Percentiles rank a stretch among this genome's conserved stretches.
Evolutionary conservation across 1,139 yeast genomes (phyloP).

Genomic region (Kluyveromyces sp.): DNA sequence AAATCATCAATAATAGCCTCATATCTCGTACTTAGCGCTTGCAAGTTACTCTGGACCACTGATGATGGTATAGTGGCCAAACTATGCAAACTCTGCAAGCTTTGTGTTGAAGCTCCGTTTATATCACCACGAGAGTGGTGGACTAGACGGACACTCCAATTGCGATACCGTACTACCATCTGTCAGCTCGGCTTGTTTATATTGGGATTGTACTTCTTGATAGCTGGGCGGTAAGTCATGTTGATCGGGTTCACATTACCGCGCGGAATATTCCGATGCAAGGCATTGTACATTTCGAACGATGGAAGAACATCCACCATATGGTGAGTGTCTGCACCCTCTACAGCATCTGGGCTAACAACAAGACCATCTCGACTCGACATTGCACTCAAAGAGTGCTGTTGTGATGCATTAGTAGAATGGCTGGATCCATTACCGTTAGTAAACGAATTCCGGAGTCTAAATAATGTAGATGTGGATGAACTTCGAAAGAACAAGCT

Average conservation of each 20-base stretch:
- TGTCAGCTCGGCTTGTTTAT: background rate
- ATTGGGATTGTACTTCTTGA: slow-evolving; percentile 17
- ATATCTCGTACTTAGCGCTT: slow-evolving; percentile 4
- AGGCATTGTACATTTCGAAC: slow-evolving; percentile 29
- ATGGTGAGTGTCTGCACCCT: slow-evolving; percentile 1
- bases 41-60: background rate
- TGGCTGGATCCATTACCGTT: background rate
- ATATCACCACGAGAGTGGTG: background rate
- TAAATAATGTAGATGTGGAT: slow-evolving; percentile 9
- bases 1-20: slow-evolving; percentile 15
- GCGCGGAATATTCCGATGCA: slow-evolving; percentile 30
- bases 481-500: slow-evolving; percentile 8
- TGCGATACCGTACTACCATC: background rate
- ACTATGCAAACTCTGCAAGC: slow-evolving; percentile 4
- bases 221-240: slow-evolving; percentile 30
- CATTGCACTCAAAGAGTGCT: background rate
- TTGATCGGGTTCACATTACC: slow-evolving; percentile 28
- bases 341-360: background rate
- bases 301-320: slow-evolving; percentile 30
- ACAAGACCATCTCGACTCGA: background rate
- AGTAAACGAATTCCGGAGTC: slow-evolving; percentile 4
- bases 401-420: background rate
- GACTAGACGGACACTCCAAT: background rate
- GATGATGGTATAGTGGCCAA: background rate
- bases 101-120: background rate